Evolutionary conservation across 1,284 basidiomycete species (phyloP).

Genomic region (Puccinia hordei): DNA sequence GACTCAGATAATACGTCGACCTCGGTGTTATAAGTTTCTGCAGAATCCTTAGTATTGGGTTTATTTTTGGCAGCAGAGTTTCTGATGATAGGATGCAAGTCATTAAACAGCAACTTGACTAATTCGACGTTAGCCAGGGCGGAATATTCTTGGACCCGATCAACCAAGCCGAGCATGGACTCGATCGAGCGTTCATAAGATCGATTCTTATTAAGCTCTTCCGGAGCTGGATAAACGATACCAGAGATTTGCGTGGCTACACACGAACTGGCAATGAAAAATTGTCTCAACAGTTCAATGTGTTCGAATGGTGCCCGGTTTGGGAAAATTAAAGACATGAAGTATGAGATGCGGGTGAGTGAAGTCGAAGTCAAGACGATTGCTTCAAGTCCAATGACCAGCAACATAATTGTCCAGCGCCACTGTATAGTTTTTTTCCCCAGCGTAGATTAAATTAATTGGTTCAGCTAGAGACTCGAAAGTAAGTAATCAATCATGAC

Average conservation of each 20-base stretch:
- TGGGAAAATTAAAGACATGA: conserved; percentile 36
- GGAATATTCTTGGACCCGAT: conserved; percentile 22
- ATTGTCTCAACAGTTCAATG: conserved; percentile 32
- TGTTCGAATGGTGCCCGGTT: conserved; percentile 41
- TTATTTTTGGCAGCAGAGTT: background rate
- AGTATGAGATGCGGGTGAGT: background rate
- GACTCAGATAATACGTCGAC: background rate
- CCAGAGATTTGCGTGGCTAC: conserved; percentile 30
- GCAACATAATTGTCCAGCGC: conserved; percentile 29
- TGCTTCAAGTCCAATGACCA: conserved; percentile 20
- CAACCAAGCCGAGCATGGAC: conserved; percentile 14
- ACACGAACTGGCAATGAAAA: conserved; percentile 38
- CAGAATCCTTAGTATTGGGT: background rate
- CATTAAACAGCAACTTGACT: conserved; percentile 45
- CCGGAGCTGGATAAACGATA: conserved; percentile 10
- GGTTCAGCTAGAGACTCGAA: background rate
- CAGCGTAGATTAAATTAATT: background rate
- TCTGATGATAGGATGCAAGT: conserved; percentile 37
- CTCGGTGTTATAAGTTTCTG: background rate
- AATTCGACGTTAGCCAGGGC: conserved; percentile 32
- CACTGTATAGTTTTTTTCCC: conserved; percentile 14
- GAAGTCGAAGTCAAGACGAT: conserved; percentile 29
- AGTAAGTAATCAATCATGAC: background rate
- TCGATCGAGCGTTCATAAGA: background rate
- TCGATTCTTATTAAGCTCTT: conserved; percentile 7